phyloP scores from a whole-genome alignment of 768 basidiomycete species.

The Lactifluus subvellereus region DNA sequence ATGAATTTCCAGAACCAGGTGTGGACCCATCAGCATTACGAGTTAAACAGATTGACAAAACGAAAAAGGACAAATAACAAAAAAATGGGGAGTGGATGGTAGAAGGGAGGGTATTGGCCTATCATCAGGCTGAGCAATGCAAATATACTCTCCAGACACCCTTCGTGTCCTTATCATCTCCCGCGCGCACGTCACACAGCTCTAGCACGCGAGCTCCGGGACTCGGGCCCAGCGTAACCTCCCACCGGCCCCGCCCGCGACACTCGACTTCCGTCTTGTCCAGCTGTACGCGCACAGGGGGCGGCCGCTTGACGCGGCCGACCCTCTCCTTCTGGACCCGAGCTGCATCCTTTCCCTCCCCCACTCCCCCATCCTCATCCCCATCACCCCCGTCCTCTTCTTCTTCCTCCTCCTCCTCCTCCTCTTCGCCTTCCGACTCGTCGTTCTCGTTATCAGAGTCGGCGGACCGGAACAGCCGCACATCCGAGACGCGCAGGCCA shows the following conservation, averaged over 20 bases:
- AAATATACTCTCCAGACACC: slow-evolving; percentile 20
- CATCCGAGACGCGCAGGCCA: slow-evolving; percentile 46
- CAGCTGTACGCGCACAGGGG: slow-evolving; percentile 46
- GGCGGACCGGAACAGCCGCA: slow-evolving; percentile 50
- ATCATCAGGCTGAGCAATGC: slow-evolving; percentile 2
- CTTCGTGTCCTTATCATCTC: slow-evolving; percentile 6
- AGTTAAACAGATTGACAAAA: not conserved
- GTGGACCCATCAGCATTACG: not conserved
- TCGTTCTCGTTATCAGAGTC: slow-evolving; percentile 58
- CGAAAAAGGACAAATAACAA: not conserved
- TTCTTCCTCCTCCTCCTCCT: slow-evolving; percentile 36
- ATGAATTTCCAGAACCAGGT: not conserved
- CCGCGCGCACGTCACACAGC: slow-evolving; percentile 42
- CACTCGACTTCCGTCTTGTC: slow-evolving; percentile 48
- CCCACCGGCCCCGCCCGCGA: slow-evolving; percentile 50
- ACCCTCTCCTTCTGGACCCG: slow-evolving; percentile 35
- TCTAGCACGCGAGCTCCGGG: slow-evolving; percentile 50
- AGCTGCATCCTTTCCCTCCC: not conserved
- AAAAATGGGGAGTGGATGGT: not conserved
- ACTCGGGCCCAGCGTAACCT: slow-evolving; percentile 53
- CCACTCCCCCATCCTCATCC: not conserved
- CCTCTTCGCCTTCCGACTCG: slow-evolving; percentile 47
- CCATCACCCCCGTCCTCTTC: slow-evolving; percentile 23
- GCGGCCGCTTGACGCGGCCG: slow-evolving; percentile 24
- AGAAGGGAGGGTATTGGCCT: not conserved